Percentiles rank a stretch among this genome's conserved stretches.
Evolutionary conservation across 2,329 filamentous ascomycete genomes (phyloP).

Genomic region (Phialocephala subalpina): DNA sequence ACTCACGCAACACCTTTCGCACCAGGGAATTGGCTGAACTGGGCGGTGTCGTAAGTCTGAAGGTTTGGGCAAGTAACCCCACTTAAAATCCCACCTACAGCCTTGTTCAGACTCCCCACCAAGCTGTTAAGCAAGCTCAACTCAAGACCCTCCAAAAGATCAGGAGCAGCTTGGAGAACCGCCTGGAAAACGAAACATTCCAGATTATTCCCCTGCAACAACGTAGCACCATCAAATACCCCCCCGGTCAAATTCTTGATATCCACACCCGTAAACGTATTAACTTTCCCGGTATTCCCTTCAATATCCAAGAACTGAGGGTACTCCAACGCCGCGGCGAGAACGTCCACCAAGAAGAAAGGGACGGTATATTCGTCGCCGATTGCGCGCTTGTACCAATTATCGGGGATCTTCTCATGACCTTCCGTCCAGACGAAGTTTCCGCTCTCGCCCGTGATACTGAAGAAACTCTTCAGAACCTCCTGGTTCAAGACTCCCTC

Average conservation of each 20-base stretch:
- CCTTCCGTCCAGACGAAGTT: slow-evolving; percentile 26
- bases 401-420: slow-evolving; percentile 37
- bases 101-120: slow-evolving; percentile 37
- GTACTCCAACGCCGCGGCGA: slow-evolving; percentile 48
- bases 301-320: slow-evolving; percentile 56
- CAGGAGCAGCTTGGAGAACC: slow-evolving; percentile 50
- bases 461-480: slow-evolving; percentile 43
- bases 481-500: slow-evolving; percentile 48
- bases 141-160: slow-evolving; percentile 50
- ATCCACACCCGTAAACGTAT: slow-evolving; percentile 58
- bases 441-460: slow-evolving; percentile 37
- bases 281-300: slow-evolving; percentile 58
- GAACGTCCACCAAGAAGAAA: slow-evolving; percentile 48
- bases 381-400: slow-evolving; percentile 39
- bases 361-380: slow-evolving; percentile 50
- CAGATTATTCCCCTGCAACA: slow-evolving; percentile 57
- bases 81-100: neutral
- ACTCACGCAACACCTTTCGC: neutral
- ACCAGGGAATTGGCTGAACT: slow-evolving; percentile 21
- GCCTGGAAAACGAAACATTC: slow-evolving; percentile 53
- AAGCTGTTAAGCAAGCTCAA: slow-evolving; percentile 38
- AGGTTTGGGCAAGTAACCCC: slow-evolving; percentile 20
- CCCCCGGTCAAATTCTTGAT: slow-evolving; percentile 53
- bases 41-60: slow-evolving; percentile 14
- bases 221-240: slow-evolving; percentile 50